Evolutionary conservation across 345 rosid genomes (phyloP).

Genomic region (Eutrema yunnanense): DNA sequence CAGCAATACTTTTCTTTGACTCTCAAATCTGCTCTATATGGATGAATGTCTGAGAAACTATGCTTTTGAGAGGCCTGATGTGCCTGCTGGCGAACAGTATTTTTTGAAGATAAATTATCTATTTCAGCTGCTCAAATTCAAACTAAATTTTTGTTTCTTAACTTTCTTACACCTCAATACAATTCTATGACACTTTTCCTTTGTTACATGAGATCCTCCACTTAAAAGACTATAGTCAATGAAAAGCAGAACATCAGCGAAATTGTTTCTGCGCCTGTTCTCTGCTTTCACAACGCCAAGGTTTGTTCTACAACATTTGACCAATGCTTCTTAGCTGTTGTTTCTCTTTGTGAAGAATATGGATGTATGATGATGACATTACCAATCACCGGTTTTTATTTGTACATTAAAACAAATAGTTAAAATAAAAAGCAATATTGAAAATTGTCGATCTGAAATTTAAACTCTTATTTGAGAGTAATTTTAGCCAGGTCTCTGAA

Average conservation of each 20-base stretch:
- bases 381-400: neutral
- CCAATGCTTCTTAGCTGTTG: conserved; percentile 12
- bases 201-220: conserved; percentile 64
- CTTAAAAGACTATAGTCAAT: conserved; percentile 79
- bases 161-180: neutral
- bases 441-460: too few species aligned
- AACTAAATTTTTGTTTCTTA: neutral
- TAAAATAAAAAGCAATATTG: too few species aligned
- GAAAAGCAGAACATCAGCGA: conserved; percentile 81
- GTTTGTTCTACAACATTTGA: conserved; percentile 40
- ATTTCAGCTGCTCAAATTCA: conserved; percentile 25
- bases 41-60: conserved; percentile 57
- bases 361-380: conserved; percentile 1
- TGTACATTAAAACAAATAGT: too few species aligned
- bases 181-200: neutral
- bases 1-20: neutral
- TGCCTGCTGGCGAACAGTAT: conserved; percentile 78
- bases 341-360: conserved; percentile 11
- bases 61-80: conserved; percentile 77
- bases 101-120: conserved; percentile 84
- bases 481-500: too few species aligned
- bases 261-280: conserved; percentile 82
- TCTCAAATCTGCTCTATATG: conserved; percentile 18
- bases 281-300: conserved; percentile 93
- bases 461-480: too few species aligned